A percentile compares a stretch with the other conserved stretches of the same genome.
phyloP scores from a whole-genome alignment of 495 filamentous ascomycete species.

The Cetradonia linearis region DNA sequence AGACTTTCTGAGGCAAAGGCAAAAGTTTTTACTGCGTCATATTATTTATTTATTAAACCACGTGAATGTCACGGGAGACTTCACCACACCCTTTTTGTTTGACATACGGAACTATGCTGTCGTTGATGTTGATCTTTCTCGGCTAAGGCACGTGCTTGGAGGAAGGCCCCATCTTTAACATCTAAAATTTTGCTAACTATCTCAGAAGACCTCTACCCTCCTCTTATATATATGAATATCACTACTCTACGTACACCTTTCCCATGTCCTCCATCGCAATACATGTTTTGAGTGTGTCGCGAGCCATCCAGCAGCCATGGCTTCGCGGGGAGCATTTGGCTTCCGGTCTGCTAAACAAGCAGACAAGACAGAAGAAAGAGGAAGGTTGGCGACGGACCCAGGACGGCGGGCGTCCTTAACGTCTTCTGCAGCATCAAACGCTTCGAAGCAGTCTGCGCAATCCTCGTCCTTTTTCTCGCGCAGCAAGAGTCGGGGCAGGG shows the following conservation, averaged over 20 bases:
- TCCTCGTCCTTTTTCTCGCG: constrained; percentile 24
- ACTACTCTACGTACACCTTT: background rate
- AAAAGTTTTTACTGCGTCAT: constrained; percentile 12
- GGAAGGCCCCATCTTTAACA: background rate
- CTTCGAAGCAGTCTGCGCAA: constrained; percentile 19
- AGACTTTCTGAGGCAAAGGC: constrained; percentile 8
- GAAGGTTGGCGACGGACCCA: constrained; percentile 11
- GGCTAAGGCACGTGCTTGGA: constrained; percentile 18
- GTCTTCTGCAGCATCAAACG: constrained; percentile 15
- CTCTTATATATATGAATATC: constrained; percentile 6
- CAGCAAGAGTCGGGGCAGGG: constrained; percentile 16
- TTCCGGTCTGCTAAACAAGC: constrained; percentile 21
- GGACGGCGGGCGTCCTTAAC: constrained; percentile 21
- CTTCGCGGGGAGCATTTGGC: constrained; percentile 25
- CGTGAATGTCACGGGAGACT: constrained; percentile 21
- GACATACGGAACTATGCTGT: constrained; percentile 1
- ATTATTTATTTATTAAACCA: constrained; percentile 13
- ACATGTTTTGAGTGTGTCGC: constrained; percentile 12
- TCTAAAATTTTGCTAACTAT: background rate
- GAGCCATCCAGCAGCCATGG: constrained; percentile 22
- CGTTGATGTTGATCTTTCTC: constrained; percentile 4
- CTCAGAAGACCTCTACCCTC: background rate
- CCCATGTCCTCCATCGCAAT: constrained; percentile 21
- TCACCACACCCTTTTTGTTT: background rate
- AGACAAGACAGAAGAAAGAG: constrained; percentile 22